phyloP scores from a whole-genome alignment of 1,139 yeast species.

The Candida dubliniensis region DNA sequence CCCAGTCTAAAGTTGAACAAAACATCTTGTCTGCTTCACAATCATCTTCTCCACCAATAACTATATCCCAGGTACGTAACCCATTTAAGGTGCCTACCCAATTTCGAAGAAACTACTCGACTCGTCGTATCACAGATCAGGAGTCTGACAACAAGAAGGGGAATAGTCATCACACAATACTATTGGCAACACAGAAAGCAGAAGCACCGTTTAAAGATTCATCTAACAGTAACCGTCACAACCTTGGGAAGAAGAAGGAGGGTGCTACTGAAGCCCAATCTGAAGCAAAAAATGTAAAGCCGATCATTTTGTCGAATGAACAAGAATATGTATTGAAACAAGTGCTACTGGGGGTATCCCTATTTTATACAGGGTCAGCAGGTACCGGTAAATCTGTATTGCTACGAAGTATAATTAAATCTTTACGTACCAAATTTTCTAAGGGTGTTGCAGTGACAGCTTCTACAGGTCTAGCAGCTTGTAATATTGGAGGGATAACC shows the following conservation, averaged over 20 bases:
- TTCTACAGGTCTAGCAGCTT: conserved; percentile 90
- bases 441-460: conserved; percentile 81
- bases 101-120: conserved; percentile 4
- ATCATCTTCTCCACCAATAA: background rate
- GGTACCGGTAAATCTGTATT: conserved; percentile 93
- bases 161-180: background rate
- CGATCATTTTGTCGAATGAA: conserved; percentile 40
- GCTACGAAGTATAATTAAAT: conserved; percentile 66
- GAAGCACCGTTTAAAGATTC: too few species aligned
- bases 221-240: background rate
- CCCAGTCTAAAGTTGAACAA: background rate
- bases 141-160: background rate
- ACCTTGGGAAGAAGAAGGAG: background rate
- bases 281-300: conserved; percentile 29
- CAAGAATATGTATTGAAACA: conserved; percentile 41
- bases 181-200: conserved; percentile 1
- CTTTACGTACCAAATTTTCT: conserved; percentile 48
- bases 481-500: conserved; percentile 86
- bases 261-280: background rate
- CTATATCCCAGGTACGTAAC: conserved; percentile 4
- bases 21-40: background rate
- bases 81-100: conserved; percentile 7
- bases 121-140: background rate
- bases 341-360: conserved; percentile 47
- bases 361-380: conserved; percentile 93